Percentiles rank a stretch among this genome's conserved stretches.
These are phyloP conservation scores for Pseudogymnoascus sp. DNA, from an alignment of 2,329 filamentous ascomycete species.

Conservation along the genomic window DNA sequence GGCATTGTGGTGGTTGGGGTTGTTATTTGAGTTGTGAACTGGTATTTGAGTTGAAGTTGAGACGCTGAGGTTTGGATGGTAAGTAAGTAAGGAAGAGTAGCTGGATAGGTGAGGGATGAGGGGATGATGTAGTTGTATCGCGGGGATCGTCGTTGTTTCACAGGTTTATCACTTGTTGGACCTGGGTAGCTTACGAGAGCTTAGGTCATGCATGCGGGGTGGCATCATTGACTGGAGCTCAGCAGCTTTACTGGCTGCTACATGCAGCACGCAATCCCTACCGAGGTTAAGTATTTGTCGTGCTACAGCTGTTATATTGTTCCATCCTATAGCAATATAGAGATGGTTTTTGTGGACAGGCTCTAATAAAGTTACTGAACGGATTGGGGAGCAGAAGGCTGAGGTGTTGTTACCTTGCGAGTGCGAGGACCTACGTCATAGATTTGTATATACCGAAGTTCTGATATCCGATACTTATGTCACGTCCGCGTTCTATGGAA, in stretches of 20 bases:
- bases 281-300: background rate
- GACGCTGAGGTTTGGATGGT: background rate
- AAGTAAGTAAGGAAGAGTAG: background rate
- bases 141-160: background rate
- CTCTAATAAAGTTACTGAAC: background rate
- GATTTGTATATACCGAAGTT: background rate
- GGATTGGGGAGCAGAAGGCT: background rate
- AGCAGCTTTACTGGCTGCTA: background rate
- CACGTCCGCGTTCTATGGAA: background rate
- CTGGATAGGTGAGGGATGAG: background rate
- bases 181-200: too few relatives aligned
- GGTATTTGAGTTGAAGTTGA: background rate
- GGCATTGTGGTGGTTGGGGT: slow-evolving; percentile 1
- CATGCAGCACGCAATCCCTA: background rate
- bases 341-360: background rate
- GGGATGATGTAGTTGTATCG: background rate
- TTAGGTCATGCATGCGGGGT: background rate
- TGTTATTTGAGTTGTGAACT: background rate
- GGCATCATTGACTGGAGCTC: background rate
- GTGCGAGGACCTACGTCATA: background rate
- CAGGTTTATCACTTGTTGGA: background rate
- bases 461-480: background rate
- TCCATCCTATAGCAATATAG: background rate
- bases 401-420: background rate
- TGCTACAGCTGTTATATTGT: background rate